Evolutionary conservation across 768 basidiomycete species (phyloP), one percentile per base, ranked within the genome.

Genomic region (Hericium rajendrae): DNA sequence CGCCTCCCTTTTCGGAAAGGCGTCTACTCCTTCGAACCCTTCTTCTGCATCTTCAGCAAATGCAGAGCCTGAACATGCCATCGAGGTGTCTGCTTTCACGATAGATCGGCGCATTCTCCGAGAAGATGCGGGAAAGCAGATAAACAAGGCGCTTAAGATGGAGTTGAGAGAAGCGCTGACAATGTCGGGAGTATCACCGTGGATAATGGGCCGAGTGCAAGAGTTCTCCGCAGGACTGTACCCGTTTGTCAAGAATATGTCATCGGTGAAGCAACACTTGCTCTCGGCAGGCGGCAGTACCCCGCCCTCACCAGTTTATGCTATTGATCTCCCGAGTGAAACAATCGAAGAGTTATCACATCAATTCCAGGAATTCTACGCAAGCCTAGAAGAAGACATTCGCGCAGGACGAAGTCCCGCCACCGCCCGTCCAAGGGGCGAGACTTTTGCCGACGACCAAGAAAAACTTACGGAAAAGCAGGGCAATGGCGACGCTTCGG

Each of bases 281-380:
- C 53, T 32, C 32, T 43, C 46, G 22, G 38, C 22, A 12, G 54
- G 61, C 22, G 50, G 57, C 53, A 55, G 53, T 13, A 48, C 58
- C 28, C 22, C 62, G 1, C 20, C 60, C 6, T 38, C 57, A 6
- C 40, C 62, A 1, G 32, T 26, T 54, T 77, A 78, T 63, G 66
- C 74, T 0, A 72, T 82, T 18, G 78, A 81, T 54, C 66, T 69
- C 3, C 64, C 74, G 0, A 72, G 69, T 22, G 80, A 81, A 41
- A 72, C 71, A 12, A 72, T 77, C 0, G 85, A 85, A 26, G 82
- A 82, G 28, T 69, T 76, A 16, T 70, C 76, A 1, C 67, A 71
- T n/a, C 70, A 69, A 48, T 73, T 93, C 55, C 92, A 94, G 68
- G 78, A 79, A 43, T 88, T 95, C 64, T 88, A 89, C 66, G 70